Evolutionary conservation across 805 yeast genomes (phyloP).

Genomic region (Suhomyces sp.): DNA sequence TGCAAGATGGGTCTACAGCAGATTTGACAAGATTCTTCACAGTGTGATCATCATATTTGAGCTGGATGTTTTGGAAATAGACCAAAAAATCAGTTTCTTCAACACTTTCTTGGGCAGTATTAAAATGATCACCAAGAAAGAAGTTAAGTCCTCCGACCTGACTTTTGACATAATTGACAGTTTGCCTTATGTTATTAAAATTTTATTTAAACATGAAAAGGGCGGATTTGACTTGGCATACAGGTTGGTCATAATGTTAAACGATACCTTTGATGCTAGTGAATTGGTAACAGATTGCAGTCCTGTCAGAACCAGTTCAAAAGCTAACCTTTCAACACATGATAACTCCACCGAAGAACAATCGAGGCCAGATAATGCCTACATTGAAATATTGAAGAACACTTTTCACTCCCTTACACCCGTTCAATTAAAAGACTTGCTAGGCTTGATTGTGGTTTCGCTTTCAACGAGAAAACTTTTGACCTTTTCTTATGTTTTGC

Average conservation of each 20-base stretch:
- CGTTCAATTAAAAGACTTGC: slow-evolving; percentile 9
- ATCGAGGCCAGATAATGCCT: not conserved
- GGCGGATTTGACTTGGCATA: slow-evolving; percentile 19
- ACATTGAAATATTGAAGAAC: not conserved
- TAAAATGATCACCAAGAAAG: slow-evolving; percentile 29
- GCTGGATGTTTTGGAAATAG: slow-evolving; percentile 20
- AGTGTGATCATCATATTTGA: slow-evolving; percentile 20
- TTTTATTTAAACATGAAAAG: slow-evolving; percentile 16
- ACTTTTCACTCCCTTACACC: not conserved
- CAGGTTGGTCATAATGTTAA: slow-evolving; percentile 24
- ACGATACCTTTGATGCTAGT: slow-evolving; percentile 31
- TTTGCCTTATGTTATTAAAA: slow-evolving; percentile 23
- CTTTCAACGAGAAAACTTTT: slow-evolving; percentile 2
- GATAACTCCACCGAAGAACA: not conserved
- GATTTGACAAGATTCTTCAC: slow-evolving; percentile 30
- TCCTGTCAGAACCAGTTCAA: not conserved
- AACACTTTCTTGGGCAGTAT: slow-evolving; percentile 23
- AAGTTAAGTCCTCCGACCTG: slow-evolving; percentile 24
- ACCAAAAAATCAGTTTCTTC: slow-evolving; percentile 23
- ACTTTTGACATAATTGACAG: slow-evolving; percentile 33
- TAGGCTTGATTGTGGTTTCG: slow-evolving; percentile 9
- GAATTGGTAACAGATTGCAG: slow-evolving; percentile 1
- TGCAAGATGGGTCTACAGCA: slow-evolving; percentile 32
- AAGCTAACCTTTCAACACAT: not conserved
- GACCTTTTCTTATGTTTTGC: slow-evolving; percentile 3